A percentile compares a stretch with the other conserved stretches of the same genome.
Conservation (phyloP, 2,329 filamentous ascomycete species). For the Monilinia polystroma region DNA sequence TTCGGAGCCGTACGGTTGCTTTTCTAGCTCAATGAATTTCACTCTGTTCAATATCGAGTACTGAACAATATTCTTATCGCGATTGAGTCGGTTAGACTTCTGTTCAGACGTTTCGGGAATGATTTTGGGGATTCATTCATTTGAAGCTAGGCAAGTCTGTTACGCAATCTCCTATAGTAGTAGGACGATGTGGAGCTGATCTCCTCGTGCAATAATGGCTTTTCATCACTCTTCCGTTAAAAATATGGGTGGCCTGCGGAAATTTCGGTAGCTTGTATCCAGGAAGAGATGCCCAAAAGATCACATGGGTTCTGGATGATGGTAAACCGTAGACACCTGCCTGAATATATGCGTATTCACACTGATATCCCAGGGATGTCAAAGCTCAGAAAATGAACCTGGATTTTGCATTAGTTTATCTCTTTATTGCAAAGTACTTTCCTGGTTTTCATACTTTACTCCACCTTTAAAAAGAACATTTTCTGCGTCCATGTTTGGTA, state of each 20-base stretch:
- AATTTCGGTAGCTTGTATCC: constrained; percentile 27
- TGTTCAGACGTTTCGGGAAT: constrained; percentile 8
- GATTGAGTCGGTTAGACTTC: background rate
- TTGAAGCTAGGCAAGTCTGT: constrained; percentile 30
- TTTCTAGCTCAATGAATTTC: constrained; percentile 8
- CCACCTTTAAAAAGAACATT: constrained; percentile 7
- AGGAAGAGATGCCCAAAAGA: constrained; percentile 29
- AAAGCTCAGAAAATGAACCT: constrained; percentile 31
- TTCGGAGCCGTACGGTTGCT: constrained; percentile 18
- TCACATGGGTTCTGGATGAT: constrained; percentile 26
- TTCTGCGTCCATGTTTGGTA: background rate
- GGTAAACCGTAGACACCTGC: constrained; percentile 23
- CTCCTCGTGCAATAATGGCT: constrained; percentile 18
- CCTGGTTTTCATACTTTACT: constrained; percentile 19
- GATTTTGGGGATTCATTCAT: constrained; percentile 24
- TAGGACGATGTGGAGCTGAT: constrained; percentile 25
- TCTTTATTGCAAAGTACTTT: background rate
- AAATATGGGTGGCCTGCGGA: constrained; percentile 26
- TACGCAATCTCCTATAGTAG: constrained; percentile 27
- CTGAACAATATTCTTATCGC: constrained; percentile 11
- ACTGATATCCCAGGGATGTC: constrained; percentile 31
- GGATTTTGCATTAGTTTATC: background rate
- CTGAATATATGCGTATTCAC: constrained; percentile 27
- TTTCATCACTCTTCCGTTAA: background rate
- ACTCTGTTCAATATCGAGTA: background rate